Base-by-base conservation (phyloP, 148 eudicot species). In the Polygonum aviculare region DNA sequence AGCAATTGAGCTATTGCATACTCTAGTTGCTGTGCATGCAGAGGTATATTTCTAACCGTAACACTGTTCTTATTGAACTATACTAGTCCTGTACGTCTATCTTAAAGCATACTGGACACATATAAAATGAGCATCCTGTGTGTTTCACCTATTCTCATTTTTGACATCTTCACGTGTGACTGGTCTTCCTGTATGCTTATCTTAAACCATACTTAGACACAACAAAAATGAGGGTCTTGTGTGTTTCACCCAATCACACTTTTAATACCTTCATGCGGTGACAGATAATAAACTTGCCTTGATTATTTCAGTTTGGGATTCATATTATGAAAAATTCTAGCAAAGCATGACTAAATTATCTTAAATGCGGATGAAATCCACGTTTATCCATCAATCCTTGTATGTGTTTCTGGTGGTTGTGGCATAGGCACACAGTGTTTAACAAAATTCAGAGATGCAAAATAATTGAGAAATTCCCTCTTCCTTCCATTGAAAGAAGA, bases 21-120 rank as follows among this genome's bases (percentile, higher is more conserved):
- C 91, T 54, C 82, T 94, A 70, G 97, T 94, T 31, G 97, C 98
- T 74, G 96, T 94, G 77, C 98, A 94, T 83, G 96, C 98, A 11
- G 98, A 94, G 93, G 97, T 94, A 94, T 51, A n/a, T 74, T 33
- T 65, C 75, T 57, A 31, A 9, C 16, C 3, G 36, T 4, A 19
- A 26, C 10, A 60, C 16, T 60, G 38, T 71, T 71, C 51, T 71
- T 41, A 21, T 40, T 14, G 12, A 44, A 45, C 39, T 49, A 18
- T 9, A 12, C 55, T 51, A 21, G 63, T 21, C 63, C 47, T 45
- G 26, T 40, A 7, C 7, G 21, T 22, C 41, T 41, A 44, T 44
- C 47, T 1, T 44, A 44, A 44, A 44, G 0, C 47, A 44, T 44
- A 44, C 47, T 14, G 3, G 50, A 12, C 15, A 12, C 26, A 54